Evolutionary conservation across 352 stramenopile species (phyloP).

Genomic region (Pythium coloratum): DNA sequence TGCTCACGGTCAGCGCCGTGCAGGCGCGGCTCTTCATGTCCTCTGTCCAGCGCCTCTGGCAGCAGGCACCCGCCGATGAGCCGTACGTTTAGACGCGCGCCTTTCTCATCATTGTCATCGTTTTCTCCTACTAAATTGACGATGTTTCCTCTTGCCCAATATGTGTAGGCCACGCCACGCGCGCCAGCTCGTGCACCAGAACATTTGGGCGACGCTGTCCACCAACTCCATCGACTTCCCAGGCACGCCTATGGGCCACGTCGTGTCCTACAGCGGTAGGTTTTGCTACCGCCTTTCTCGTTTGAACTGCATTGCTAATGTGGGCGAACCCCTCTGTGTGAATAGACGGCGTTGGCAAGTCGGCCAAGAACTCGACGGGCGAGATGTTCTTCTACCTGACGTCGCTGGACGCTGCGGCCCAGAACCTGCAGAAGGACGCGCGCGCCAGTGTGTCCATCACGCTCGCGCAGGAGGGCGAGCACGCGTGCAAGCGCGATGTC

Average conservation of each 20-base stretch:
- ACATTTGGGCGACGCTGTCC: slow-evolving; percentile 63
- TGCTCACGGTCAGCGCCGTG: background rate
- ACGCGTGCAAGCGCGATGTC: slow-evolving; percentile 67
- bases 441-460: slow-evolving; percentile 61
- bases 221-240: slow-evolving; percentile 61
- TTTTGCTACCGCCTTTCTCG: too few relatives aligned
- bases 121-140: background rate
- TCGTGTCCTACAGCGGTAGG: slow-evolving; percentile 72
- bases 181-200: slow-evolving; percentile 62
- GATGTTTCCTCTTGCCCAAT: background rate
- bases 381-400: slow-evolving; percentile 78
- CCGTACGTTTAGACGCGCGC: slow-evolving; percentile 8
- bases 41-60: slow-evolving; percentile 7
- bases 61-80: slow-evolving; percentile 15
- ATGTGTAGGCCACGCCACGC: slow-evolving; percentile 31
- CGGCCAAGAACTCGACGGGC: slow-evolving; percentile 50
- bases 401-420: slow-evolving; percentile 43
- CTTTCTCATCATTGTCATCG: background rate
- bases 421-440: slow-evolving; percentile 54
- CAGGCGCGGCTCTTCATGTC: slow-evolving; percentile 13
- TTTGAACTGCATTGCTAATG: too few relatives aligned
- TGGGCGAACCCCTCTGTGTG: too few relatives aligned
- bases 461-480: slow-evolving; percentile 46
- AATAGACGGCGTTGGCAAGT: slow-evolving; percentile 57
- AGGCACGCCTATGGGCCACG: slow-evolving; percentile 52